phyloP scores from a whole-genome alignment of 305 asterid genomes.

The Salvia sclarea region DNA sequence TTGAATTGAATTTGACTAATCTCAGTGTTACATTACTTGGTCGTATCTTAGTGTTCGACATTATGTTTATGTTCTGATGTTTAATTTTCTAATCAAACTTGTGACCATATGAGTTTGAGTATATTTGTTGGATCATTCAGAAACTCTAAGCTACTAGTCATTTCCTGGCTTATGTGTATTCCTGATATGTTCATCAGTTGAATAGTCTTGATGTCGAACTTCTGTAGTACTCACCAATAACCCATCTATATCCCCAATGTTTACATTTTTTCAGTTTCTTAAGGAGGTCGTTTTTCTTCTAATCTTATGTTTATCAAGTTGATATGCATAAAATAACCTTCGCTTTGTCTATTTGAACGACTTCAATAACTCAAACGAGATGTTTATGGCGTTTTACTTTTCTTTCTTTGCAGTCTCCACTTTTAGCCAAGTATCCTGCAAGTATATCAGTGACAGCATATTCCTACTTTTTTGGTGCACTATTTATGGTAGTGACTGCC shows the following conservation, averaged over 20 bases:
- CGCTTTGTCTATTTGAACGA: slow-evolving; percentile 14
- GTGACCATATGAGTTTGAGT: slow-evolving; percentile 1
- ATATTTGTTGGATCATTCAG: background rate
- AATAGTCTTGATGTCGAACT: slow-evolving; percentile 9
- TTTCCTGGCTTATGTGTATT: background rate
- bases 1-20: background rate
- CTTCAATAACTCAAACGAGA: background rate
- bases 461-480: slow-evolving; percentile 76
- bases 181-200: background rate
- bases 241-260: background rate
- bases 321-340: background rate
- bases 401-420: slow-evolving; percentile 67
- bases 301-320: slow-evolving; percentile 1
- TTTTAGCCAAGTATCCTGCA: slow-evolving; percentile 86
- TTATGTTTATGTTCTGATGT: background rate
- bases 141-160: slow-evolving; percentile 1
- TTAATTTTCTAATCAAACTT: background rate
- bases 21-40: background rate
- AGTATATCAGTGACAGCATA: slow-evolving; percentile 87
- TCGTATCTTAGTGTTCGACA: background rate
- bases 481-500: slow-evolving; percentile 72
- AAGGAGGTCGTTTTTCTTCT: background rate
- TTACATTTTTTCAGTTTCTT: background rate
- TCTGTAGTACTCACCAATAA: background rate
- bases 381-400: slow-evolving; percentile 36